These are phyloP conservation scores for Hygrophila difformis DNA, from an alignment of 257 asterid genomes.

Conservation along the genomic window DNA sequence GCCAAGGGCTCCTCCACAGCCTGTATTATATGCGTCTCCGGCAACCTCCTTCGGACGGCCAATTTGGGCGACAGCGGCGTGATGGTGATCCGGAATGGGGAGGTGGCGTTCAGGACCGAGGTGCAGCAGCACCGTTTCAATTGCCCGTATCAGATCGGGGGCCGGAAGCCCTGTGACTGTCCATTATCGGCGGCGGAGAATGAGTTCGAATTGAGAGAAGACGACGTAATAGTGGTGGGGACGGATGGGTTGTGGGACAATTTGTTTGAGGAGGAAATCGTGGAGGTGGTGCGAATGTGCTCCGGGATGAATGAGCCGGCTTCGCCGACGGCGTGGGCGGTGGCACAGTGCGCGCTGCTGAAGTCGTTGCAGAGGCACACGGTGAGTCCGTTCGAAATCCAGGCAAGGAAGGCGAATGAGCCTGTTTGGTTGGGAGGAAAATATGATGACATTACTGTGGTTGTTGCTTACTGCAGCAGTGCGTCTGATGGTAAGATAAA, in stretches of 20 bases:
- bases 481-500: no score
- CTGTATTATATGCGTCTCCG: conserved; percentile 23
- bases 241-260: conserved; percentile 52
- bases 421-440: conserved; percentile 29
- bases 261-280: conserved; percentile 20
- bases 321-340: background rate
- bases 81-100: conserved; percentile 22
- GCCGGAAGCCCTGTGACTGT: background rate
- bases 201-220: conserved; percentile 16
- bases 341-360: conserved; percentile 12
- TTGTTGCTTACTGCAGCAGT: conserved; percentile 25
- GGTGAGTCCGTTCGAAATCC: conserved; percentile 22
- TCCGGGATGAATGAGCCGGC: background rate
- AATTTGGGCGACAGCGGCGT: conserved; percentile 41
- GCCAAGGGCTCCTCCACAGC: conserved; percentile 29
- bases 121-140: conserved; percentile 26
- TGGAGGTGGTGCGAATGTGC: conserved; percentile 6
- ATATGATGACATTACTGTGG: conserved; percentile 41
- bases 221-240: conserved; percentile 32
- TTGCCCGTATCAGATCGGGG: conserved; percentile 30
- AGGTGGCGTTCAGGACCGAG: conserved; percentile 15
- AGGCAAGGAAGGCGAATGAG: conserved; percentile 19
- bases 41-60: conserved; percentile 18
- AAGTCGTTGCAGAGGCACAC: background rate
- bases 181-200: conserved; percentile 20